A percentile compares a stretch with the other conserved stretches of the same genome.
Evolutionary conservation across 2,329 filamentous ascomycete genomes (phyloP).

Genomic region (Botrytis tulipae): DNA sequence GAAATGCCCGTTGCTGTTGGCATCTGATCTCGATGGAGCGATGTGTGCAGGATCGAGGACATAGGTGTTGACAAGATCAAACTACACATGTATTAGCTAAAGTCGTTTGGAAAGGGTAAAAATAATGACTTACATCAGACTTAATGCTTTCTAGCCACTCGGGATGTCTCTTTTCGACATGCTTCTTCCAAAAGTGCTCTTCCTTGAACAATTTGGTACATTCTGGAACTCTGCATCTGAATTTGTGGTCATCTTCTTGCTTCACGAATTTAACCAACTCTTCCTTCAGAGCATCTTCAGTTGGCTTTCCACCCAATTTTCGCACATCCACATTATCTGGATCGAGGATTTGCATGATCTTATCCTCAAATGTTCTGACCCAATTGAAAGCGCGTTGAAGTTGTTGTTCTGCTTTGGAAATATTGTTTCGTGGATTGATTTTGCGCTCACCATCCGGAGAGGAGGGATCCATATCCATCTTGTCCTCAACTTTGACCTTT

Average conservation of each 20-base stretch:
- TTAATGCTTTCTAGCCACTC: slow-evolving; percentile 82
- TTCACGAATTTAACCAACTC: slow-evolving; percentile 87
- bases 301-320: slow-evolving; percentile 84
- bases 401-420: slow-evolving; percentile 82
- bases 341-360: slow-evolving; percentile 87
- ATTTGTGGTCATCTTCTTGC: slow-evolving; percentile 97
- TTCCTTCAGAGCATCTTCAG: slow-evolving; percentile 83
- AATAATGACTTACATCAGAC: slow-evolving; percentile 68
- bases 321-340: slow-evolving; percentile 82
- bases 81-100: slow-evolving; percentile 52
- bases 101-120: neutral
- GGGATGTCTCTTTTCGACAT: slow-evolving; percentile 90
- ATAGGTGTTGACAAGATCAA: slow-evolving; percentile 89
- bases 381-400: slow-evolving; percentile 95
- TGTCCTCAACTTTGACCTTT: slow-evolving; percentile 66
- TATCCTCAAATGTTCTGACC: slow-evolving; percentile 98
- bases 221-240: slow-evolving; percentile 91
- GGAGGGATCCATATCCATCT: slow-evolving; percentile 57
- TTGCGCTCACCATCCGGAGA: slow-evolving; percentile 72
- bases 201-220: slow-evolving; percentile 98
- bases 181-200: slow-evolving; percentile 95
- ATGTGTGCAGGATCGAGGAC: slow-evolving; percentile 94
- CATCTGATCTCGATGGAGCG: slow-evolving; percentile 86
- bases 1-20: slow-evolving; percentile 95
- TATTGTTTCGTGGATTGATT: slow-evolving; percentile 53